Evolutionary conservation across 1,139 yeast genomes (phyloP), one percentile per base, ranked within the genome.

Genomic region (Yamadazyma dendronema): DNA sequence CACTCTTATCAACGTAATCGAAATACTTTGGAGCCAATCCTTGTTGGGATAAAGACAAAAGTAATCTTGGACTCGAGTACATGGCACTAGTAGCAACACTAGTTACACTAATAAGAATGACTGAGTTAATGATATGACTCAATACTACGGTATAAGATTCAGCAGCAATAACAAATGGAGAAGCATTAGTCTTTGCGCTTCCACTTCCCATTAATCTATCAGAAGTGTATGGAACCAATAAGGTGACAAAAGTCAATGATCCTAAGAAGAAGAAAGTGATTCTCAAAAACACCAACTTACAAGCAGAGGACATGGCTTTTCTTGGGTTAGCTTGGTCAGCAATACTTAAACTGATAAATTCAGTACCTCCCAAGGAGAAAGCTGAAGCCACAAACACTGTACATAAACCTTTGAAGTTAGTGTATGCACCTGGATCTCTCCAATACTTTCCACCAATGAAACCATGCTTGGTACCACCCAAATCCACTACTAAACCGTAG

Each of bases 381-480:
- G 66, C 61, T 14, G 67, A 65, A 2, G 68, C 64, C 22, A 64
- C 70, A 34, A 67, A 65, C 25, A 64, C 71, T 8, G 67, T 47
- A 41, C 64, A 62, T 34, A 67, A 49, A 10, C 75, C 75, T 48
- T 68, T 68, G 50, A 68, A 67, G 24, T 54, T 48, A 30, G 68
- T 65, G 43, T 55, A 53, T 24, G 61, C 60, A 31, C 70, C 71
- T 4, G 73, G 74, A 37, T 67, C 50, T 38, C 61, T 59, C 78
- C 78, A 74, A 48, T 67, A 68, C 38, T 56, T 61, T 30, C 74
- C 77, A 22, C 79, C 79, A 44, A 72, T 65, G 42, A 56, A 68
- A 3, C 70, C 71, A 14, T 47, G 43, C 11, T 61, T 57, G 27
- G 67, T 66, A 33, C 69, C 74, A 40, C 75, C 75, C 41, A 62